Evolutionary conservation across 1,139 yeast genomes (phyloP).

Genomic region (Debaryomycetaceae sp.): DNA sequence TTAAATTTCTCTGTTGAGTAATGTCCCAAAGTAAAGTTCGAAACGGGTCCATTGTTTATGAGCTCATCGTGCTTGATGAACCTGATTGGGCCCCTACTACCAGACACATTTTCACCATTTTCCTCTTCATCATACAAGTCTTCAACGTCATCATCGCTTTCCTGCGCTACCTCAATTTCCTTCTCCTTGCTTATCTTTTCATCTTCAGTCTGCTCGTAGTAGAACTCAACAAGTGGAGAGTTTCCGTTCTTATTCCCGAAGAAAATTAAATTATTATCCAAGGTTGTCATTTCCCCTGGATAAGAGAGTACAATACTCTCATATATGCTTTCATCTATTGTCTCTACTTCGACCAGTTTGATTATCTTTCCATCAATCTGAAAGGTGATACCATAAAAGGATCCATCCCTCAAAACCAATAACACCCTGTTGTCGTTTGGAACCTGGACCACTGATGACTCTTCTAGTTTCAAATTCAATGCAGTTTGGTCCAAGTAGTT

Average conservation of each 20-base stretch:
- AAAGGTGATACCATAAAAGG: slow-evolving; percentile 48
- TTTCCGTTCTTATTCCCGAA: slow-evolving; percentile 35
- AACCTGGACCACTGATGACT: slow-evolving; percentile 46
- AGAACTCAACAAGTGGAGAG: slow-evolving; percentile 31
- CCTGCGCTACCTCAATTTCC: slow-evolving; percentile 13
- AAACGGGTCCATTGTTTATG: slow-evolving; percentile 70
- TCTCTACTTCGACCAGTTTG: slow-evolving; percentile 31
- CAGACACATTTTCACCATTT: slow-evolving; percentile 25
- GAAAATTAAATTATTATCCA: slow-evolving; percentile 36
- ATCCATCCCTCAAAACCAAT: slow-evolving; percentile 51
- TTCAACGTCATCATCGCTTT: slow-evolving; percentile 23
- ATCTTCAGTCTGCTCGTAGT: slow-evolving; percentile 18
- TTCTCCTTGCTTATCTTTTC: slow-evolving; percentile 11
- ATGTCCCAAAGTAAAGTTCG: slow-evolving; percentile 65
- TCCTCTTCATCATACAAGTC: slow-evolving; percentile 34
- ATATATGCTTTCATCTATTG: slow-evolving; percentile 19
- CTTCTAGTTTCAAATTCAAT: slow-evolving; percentile 57
- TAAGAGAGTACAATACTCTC: slow-evolving; percentile 20
- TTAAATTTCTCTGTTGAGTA: slow-evolving; percentile 52
- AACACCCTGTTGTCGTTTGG: slow-evolving; percentile 50
- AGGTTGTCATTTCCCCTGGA: slow-evolving; percentile 32
- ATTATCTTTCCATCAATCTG: slow-evolving; percentile 48
- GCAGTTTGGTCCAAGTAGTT: slow-evolving; percentile 50
- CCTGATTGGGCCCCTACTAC: slow-evolving; percentile 28
- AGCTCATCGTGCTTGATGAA: slow-evolving; percentile 53